phyloP scores from a whole-genome alignment of 148 eudicot species.

The Cornus controversa region DNA sequence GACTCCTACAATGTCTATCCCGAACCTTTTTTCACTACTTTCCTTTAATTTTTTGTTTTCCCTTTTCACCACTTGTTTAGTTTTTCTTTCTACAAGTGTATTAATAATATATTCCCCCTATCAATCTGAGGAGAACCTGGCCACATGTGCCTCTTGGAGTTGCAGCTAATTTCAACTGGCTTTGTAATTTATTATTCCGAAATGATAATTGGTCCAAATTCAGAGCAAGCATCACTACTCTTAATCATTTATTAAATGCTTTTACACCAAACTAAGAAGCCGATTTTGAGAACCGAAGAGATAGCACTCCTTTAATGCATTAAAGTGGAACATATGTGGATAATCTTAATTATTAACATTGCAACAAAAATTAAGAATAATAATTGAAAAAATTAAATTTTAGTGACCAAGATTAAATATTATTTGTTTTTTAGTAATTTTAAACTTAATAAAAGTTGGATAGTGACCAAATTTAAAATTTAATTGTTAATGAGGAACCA shows the following conservation, averaged over 20 bases:
- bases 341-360: too few species aligned
- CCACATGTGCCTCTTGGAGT: slow-evolving; percentile 9
- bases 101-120: not conserved
- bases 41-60: not conserved
- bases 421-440: too few species aligned
- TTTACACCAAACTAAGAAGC: not conserved
- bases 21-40: slow-evolving; percentile 1
- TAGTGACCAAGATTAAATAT: too few species aligned
- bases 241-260: not conserved
- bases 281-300: too few species aligned
- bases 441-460: too few species aligned
- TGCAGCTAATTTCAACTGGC: slow-evolving; percentile 6
- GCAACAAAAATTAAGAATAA: too few species aligned
- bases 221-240: not conserved
- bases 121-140: not conserved
- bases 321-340: too few species aligned
- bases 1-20: not conserved
- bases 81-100: not conserved
- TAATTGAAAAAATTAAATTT: too few species aligned
- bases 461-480: too few species aligned
- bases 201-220: not conserved
- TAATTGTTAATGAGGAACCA: too few species aligned
- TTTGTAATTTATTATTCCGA: not conserved
- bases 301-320: too few species aligned
- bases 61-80: not conserved